Percentiles rank a stretch among this genome's conserved stretches.
phyloP scores from a whole-genome alignment of 805 yeast genomes.

The Jamesozyma lodderae region DNA sequence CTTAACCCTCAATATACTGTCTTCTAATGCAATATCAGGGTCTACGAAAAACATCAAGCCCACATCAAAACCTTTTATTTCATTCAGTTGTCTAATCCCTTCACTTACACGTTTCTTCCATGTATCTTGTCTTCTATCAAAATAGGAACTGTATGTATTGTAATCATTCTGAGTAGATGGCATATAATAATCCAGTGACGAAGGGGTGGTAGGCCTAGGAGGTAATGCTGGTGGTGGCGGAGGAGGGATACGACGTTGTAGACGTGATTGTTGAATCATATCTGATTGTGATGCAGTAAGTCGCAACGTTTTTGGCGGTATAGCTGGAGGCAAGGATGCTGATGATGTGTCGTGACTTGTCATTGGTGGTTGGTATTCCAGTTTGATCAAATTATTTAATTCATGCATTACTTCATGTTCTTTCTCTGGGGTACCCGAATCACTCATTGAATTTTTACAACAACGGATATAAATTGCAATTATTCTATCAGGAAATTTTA shows the following conservation, averaged over 20 bases:
- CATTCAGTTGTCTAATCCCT: constrained; percentile 27
- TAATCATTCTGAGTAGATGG: constrained; percentile 27
- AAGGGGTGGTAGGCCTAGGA: neutral
- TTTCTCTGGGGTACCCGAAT: constrained; percentile 32
- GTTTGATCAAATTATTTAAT: constrained; percentile 20
- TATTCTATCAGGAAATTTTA: constrained; percentile 51
- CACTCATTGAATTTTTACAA: constrained; percentile 61
- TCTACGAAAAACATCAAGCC: constrained; percentile 26
- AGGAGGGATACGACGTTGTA: neutral
- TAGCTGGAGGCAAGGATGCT: constrained; percentile 19
- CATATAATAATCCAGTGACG: constrained; percentile 7
- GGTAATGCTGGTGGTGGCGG: constrained; percentile 3
- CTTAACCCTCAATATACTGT: neutral
- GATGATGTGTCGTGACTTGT: neutral
- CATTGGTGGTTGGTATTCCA: constrained; percentile 7
- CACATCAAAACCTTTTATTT: constrained; percentile 12
- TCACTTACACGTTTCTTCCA: constrained; percentile 49
- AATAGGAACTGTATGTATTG: constrained; percentile 17
- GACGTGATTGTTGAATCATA: constrained; percentile 5
- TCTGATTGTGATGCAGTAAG: constrained; percentile 11
- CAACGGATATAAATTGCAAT: constrained; percentile 74
- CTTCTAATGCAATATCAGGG: constrained; percentile 13
- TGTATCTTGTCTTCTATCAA: constrained; percentile 43
- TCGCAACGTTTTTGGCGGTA: constrained; percentile 17
- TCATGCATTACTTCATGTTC: constrained; percentile 22